Evolutionary conservation across 225 moss, liverwort and hornwort genomes (phyloP).

Genomic region (Bryum argenteum): DNA sequence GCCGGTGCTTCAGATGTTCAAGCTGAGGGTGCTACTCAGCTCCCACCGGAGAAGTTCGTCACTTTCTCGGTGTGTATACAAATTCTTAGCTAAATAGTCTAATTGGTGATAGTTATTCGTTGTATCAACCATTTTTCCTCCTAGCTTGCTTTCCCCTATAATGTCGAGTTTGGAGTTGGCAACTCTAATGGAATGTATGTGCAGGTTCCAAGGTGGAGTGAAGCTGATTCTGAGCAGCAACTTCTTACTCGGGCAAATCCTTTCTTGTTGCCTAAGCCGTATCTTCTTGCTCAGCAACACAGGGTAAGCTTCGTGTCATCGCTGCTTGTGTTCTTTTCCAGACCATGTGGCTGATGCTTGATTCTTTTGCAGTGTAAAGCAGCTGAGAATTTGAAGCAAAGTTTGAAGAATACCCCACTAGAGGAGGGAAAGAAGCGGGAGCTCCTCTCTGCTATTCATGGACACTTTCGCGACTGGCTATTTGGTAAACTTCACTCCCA

Average conservation of each 20-base stretch:
- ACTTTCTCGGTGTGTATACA: constrained; percentile 64
- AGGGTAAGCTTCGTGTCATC: constrained; percentile 60
- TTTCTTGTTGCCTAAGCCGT: constrained; percentile 81
- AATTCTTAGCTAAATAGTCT: constrained; percentile 17
- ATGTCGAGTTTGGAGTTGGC: neutral
- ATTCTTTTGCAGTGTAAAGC: constrained; percentile 66
- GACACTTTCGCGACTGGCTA: constrained; percentile 94
- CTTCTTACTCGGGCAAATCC: constrained; percentile 82
- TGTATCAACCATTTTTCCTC: neutral
- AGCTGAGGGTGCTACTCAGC: constrained; percentile 79
- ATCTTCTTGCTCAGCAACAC: constrained; percentile 79
- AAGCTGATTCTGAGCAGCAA: constrained; percentile 74
- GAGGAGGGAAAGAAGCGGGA: constrained; percentile 87
- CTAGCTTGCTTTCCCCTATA: constrained; percentile 3
- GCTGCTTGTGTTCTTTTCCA: constrained; percentile 5
- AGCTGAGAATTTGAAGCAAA: constrained; percentile 89
- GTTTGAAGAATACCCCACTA: constrained; percentile 65
- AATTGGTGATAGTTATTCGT: too few relatives aligned
- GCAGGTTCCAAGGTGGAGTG: constrained; percentile 88
- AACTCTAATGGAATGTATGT: neutral
- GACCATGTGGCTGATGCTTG: neutral
- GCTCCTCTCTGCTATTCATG: constrained; percentile 74
- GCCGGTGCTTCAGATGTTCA: constrained; percentile 78
- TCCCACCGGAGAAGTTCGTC: constrained; percentile 82
- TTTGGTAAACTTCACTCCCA: constrained; percentile 56